phyloP scores from a whole-genome alignment of 2,329 filamentous ascomycete species.

The Endocalyx cinctus region DNA sequence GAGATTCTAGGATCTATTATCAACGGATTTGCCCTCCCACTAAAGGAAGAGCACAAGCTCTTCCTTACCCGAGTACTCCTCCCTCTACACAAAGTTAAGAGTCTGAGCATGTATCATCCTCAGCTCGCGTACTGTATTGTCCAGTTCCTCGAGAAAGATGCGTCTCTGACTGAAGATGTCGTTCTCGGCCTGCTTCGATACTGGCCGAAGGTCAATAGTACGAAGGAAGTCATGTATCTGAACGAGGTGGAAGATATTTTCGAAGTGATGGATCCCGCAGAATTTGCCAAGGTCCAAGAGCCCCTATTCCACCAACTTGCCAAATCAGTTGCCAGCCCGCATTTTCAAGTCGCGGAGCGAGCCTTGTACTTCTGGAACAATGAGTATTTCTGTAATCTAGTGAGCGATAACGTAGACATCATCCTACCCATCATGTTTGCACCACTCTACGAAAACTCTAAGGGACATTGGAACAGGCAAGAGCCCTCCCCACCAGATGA shows the following conservation, averaged over 20 bases:
- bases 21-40: slow-evolving; percentile 92
- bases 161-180: slow-evolving; percentile 94
- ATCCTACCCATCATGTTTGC: slow-evolving; percentile 99
- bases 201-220: slow-evolving; percentile 99
- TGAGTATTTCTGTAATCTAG: slow-evolving; percentile 98
- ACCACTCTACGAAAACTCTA: slow-evolving; percentile 96
- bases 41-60: slow-evolving; percentile 98
- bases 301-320: slow-evolving; percentile 95
- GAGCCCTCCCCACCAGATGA: slow-evolving; percentile 16
- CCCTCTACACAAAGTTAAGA: slow-evolving; percentile 96
- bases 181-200: slow-evolving; percentile 91
- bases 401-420: slow-evolving; percentile 97
- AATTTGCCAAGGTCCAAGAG: slow-evolving; percentile 98
- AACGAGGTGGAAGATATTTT: slow-evolving; percentile 99
- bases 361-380: slow-evolving; percentile 99
- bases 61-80: slow-evolving; percentile 92
- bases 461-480: slow-evolving; percentile 98
- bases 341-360: slow-evolving; percentile 97
- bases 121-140: slow-evolving; percentile 98
- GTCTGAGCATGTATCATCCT: slow-evolving; percentile 98
- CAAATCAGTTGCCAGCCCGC: slow-evolving; percentile 95
- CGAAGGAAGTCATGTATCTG: slow-evolving; percentile 99
- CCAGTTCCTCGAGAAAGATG: slow-evolving; percentile 97
- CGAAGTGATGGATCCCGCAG: slow-evolving; percentile 97
- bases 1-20: slow-evolving; percentile 98